phyloP scores from a whole-genome alignment of 257 asterid genomes.

The Solanum pinnatisectum region DNA sequence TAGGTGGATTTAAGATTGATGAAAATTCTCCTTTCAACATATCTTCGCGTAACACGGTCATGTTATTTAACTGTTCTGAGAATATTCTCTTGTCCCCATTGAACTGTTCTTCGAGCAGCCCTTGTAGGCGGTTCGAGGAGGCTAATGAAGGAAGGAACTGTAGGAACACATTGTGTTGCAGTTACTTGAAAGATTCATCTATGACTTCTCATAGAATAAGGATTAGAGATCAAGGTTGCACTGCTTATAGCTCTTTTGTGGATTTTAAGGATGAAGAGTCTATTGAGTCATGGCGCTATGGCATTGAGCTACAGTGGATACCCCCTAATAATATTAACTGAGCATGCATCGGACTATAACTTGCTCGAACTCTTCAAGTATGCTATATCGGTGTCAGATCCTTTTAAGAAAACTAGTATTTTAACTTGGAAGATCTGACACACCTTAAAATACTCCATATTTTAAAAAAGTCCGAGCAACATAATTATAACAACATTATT shows the following conservation, averaged over 20 bases:
- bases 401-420: background rate
- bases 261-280: slow-evolving; percentile 6
- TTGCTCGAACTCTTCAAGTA: background rate
- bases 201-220: slow-evolving; percentile 33
- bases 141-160: slow-evolving; percentile 6
- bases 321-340: slow-evolving; percentile 3
- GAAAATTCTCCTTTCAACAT: slow-evolving; percentile 33
- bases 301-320: slow-evolving; percentile 36
- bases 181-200: slow-evolving; percentile 25
- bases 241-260: slow-evolving; percentile 27
- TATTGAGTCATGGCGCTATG: slow-evolving; percentile 23
- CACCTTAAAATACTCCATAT: background rate
- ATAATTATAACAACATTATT: background rate
- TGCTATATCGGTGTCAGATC: background rate
- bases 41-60: slow-evolving; percentile 20
- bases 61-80: slow-evolving; percentile 30
- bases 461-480: background rate
- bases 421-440: no score
- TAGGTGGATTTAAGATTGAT: slow-evolving; percentile 23
- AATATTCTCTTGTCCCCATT: slow-evolving; percentile 19
- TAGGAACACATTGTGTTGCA: slow-evolving; percentile 23
- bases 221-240: slow-evolving; percentile 26
- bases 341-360: background rate
- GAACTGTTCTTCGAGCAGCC: slow-evolving; percentile 30
- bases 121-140: slow-evolving; percentile 18